Evolutionary conservation across 352 stramenopile species (phyloP).

Genomic region (Phytophthora kernoviae): DNA sequence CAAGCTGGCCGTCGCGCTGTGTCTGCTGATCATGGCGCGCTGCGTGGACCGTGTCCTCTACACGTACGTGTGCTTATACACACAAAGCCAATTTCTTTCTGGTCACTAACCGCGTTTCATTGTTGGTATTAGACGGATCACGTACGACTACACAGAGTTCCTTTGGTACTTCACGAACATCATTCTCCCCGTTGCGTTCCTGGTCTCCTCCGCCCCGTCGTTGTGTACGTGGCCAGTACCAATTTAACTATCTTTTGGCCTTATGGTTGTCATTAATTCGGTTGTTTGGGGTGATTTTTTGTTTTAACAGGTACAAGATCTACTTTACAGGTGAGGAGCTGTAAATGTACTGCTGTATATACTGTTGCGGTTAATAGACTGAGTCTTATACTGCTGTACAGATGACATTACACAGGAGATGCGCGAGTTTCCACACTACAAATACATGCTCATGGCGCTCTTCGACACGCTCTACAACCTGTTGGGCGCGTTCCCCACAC

Average conservation of each 20-base stretch:
- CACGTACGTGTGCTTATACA: slow-evolving; percentile 61
- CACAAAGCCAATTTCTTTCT: no score
- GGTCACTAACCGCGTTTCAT: no score
- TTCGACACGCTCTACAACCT: slow-evolving; percentile 88
- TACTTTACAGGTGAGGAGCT: slow-evolving; percentile 67
- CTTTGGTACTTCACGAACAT: slow-evolving; percentile 90
- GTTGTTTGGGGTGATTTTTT: slow-evolving; percentile 5
- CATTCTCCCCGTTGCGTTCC: slow-evolving; percentile 78
- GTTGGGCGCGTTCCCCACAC: slow-evolving; percentile 79
- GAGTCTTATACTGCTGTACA: slow-evolving; percentile 13
- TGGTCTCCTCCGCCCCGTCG: slow-evolving; percentile 78
- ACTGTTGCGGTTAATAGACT: not conserved
- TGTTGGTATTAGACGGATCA: slow-evolving; percentile 61
- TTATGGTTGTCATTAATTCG: not conserved
- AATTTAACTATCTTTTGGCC: not conserved
- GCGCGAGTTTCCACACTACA: slow-evolving; percentile 85
- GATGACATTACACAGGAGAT: slow-evolving; percentile 88
- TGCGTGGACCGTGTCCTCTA: slow-evolving; percentile 87
- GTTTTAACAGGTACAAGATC: slow-evolving; percentile 68
- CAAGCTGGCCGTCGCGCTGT: slow-evolving; percentile 80
- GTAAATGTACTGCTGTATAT: slow-evolving; percentile 6
- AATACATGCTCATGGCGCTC: slow-evolving; percentile 86
- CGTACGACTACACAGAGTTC: slow-evolving; percentile 87
- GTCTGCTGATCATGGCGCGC: slow-evolving; percentile 75
- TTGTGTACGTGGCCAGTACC: slow-evolving; percentile 46